These are phyloP conservation scores for Penicillium sclerotiorum DNA, from an alignment of 2,329 filamentous ascomycete genomes.

Conservation along the genomic window DNA sequence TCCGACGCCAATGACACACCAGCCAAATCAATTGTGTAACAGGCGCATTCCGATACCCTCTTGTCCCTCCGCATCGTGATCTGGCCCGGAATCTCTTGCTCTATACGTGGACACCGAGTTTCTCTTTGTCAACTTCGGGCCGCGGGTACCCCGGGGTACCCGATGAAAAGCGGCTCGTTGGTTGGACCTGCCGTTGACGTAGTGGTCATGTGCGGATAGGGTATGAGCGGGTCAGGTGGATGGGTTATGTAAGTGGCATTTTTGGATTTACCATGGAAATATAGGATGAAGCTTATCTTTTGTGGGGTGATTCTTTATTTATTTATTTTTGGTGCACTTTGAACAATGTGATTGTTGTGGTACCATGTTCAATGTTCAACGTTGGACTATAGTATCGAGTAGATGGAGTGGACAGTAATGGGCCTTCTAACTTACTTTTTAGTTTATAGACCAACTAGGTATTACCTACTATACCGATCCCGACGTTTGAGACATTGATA, in stretches of 20 bases:
- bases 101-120: slow-evolving; percentile 15
- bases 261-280: neutral
- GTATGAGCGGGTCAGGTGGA: slow-evolving; percentile 10
- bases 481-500: no score
- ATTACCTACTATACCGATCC: no score
- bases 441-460: no score
- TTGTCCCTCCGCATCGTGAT: slow-evolving; percentile 12
- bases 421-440: no score
- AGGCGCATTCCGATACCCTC: no score
- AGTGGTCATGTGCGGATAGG: slow-evolving; percentile 7
- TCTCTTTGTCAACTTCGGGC: slow-evolving; percentile 34
- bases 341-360: no score
- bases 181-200: slow-evolving; percentile 19
- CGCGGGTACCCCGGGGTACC: slow-evolving; percentile 39
- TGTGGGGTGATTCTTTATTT: neutral
- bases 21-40: neutral
- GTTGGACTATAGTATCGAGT: no score
- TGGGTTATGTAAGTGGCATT: slow-evolving; percentile 7
- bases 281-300: neutral
- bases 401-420: no score
- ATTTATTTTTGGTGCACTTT: no score
- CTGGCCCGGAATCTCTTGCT: slow-evolving; percentile 18
- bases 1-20: slow-evolving; percentile 3
- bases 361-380: no score
- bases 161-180: slow-evolving; percentile 34